Evolutionary conservation across 1,139 yeast genomes (phyloP), one percentile per base, ranked within the genome.

Genomic region (Eremothecium gossypii): DNA sequence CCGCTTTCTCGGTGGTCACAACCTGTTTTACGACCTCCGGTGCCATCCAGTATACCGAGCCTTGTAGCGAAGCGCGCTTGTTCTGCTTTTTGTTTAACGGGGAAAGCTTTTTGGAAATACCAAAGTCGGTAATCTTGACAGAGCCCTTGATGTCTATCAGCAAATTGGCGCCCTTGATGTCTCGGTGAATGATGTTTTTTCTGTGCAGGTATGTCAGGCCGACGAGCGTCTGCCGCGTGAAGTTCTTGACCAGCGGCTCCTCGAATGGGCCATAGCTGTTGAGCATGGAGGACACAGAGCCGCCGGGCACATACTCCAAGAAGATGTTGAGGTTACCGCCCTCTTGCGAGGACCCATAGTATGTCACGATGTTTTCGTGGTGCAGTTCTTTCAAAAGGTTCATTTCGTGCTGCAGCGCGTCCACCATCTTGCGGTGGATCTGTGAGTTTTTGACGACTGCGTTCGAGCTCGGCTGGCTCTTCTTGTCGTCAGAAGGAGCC

Each of bases 1-100:
- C 97, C 0, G 95, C 95, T 58, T 84, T 85, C 40, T 83, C 77
- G 4, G 96, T 87, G 45, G 86, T 84, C 0, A 91, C 84, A 1
- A 86, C 80, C 57, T 87, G 96, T 55, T 85, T 84, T 10, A 87
- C 96, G 10, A 89, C 96, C 60, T 89, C 97, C 0, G 97, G 97
- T 0, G 96, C 96, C 97, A 89, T 89, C 97, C 97, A 89, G 57
- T 81, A 89, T 0, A 87, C 95, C 6, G 95, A 84, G 0, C 97
- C 97, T 64, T 87, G 96, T 38, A 89, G 63, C 0, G 96, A 85
- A 0, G 87, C 91, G 38, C 96, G 71, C 52, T 84, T 79, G 33
- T 55, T 52, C 36, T 53, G 55, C 12, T 45, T 41, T 29, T 50
- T 50, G 40, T 55, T 54, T 31, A 60, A 40, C 7, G 68, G 65